Evolutionary conservation across 2,329 filamentous ascomycete species (phyloP).

Genomic region (Alternaria sp.): DNA sequence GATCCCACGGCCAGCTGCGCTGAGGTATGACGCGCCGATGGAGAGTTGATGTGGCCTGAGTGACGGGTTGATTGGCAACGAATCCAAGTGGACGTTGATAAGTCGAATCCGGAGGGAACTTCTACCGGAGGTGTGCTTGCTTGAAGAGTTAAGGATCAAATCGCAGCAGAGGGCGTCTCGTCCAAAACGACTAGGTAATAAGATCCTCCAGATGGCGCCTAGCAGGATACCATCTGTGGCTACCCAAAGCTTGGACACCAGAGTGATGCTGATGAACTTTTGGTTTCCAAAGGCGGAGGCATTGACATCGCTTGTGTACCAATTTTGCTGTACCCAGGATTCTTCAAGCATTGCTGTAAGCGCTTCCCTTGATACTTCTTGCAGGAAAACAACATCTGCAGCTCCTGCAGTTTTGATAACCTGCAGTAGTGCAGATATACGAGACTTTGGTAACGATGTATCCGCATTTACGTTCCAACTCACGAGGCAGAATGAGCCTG

Average conservation of each 20-base stretch:
- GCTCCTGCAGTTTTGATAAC: background rate
- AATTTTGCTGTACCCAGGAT: constrained; percentile 7
- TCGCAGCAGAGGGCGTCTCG: constrained; percentile 16
- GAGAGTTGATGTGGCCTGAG: constrained; percentile 11
- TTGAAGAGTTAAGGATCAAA: constrained; percentile 4
- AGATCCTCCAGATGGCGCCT: constrained; percentile 7
- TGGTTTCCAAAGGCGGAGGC: background rate
- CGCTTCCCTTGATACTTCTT: constrained; percentile 9
- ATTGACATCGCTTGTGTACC: constrained; percentile 8
- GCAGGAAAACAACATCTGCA: constrained; percentile 11
- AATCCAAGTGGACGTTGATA: constrained; percentile 14
- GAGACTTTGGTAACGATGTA: constrained; percentile 1
- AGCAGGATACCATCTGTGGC: background rate
- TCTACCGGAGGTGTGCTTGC: background rate
- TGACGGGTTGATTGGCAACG: constrained; percentile 12
- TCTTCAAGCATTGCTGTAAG: constrained; percentile 8
- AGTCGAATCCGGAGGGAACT: constrained; percentile 1
- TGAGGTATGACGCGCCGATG: constrained; percentile 3
- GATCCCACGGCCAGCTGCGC: constrained; percentile 6
- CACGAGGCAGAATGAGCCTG: constrained; percentile 13
- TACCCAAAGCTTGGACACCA: constrained; percentile 5
- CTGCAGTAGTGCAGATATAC: constrained; percentile 11
- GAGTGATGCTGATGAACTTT: constrained; percentile 10
- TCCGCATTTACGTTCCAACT: constrained; percentile 11
- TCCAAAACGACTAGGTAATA: constrained; percentile 13